Evolutionary conservation across 805 yeast species (phyloP).

Genomic region (Metschnikowia amazonensis): DNA sequence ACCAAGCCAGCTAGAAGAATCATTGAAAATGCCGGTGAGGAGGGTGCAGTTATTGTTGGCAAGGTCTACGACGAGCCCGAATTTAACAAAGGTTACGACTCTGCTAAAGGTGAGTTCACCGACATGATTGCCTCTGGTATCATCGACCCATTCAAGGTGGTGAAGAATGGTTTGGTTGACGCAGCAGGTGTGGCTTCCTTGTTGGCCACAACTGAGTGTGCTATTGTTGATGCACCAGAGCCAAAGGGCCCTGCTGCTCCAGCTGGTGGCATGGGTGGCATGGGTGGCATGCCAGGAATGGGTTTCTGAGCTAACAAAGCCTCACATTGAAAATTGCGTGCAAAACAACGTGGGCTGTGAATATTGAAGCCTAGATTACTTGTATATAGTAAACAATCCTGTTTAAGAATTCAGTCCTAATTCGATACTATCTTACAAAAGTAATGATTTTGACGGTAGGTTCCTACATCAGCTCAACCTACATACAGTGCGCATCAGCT

Average conservation of each 20-base stretch:
- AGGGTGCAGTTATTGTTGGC: constrained; percentile 95
- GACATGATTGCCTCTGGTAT: constrained; percentile 97
- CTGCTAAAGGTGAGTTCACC: constrained; percentile 87
- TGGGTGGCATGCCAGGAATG: constrained; percentile 30
- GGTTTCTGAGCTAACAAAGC: constrained; percentile 23
- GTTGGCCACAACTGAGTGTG: constrained; percentile 97
- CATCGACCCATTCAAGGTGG: constrained; percentile 98
- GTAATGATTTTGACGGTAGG: not conserved
- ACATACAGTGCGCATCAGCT: not conserved
- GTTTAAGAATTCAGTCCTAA: not conserved
- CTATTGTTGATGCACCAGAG: constrained; percentile 92
- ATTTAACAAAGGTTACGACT: constrained; percentile 88
- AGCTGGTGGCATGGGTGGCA: constrained; percentile 47
- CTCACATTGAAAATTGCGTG: not conserved
- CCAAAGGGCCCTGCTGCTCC: constrained; percentile 54
- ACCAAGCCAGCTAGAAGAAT: constrained; percentile 94
- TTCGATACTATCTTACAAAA: not conserved
- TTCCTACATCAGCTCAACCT: not conserved
- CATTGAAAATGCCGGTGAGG: constrained; percentile 95
- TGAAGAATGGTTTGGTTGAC: constrained; percentile 90
- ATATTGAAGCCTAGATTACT: not conserved
- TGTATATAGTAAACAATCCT: constrained; percentile 9
- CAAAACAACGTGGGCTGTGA: not conserved
- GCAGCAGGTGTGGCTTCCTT: constrained; percentile 97
- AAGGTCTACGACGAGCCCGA: constrained; percentile 66